Evolutionary conservation across 2,329 filamentous ascomycete species (phyloP).

Genomic region (Didymella pomorum): DNA sequence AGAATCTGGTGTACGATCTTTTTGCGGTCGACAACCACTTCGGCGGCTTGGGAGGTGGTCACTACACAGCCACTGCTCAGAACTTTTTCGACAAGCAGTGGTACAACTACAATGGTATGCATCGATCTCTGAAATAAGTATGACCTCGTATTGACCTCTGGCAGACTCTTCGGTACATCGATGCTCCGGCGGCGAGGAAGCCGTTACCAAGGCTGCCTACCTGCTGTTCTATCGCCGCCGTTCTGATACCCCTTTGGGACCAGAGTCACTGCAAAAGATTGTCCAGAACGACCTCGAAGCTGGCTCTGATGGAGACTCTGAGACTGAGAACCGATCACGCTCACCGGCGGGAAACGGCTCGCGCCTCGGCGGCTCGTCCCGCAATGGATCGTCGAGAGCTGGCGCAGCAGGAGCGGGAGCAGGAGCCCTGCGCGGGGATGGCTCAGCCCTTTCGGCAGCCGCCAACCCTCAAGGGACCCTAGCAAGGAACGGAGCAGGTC

Average conservation of each 20-base stretch:
- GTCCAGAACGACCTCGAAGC: conserved; percentile 62
- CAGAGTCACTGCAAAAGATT: conserved; percentile 75
- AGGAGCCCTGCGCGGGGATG: conserved; percentile 49
- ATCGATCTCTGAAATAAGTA: not conserved
- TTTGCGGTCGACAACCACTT: conserved; percentile 97
- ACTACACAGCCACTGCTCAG: conserved; percentile 94
- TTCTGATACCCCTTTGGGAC: conserved; percentile 78
- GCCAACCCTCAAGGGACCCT: conserved; percentile 45
- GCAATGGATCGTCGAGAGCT: conserved; percentile 90
- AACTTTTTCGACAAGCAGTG: conserved; percentile 89
- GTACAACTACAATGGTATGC: conserved; percentile 93
- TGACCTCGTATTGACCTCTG: conserved; percentile 52
- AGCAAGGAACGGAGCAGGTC: conserved; percentile 49
- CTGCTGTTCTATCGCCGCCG: conserved; percentile 94
- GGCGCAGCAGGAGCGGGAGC: conserved; percentile 77
- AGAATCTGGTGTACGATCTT: conserved; percentile 86
- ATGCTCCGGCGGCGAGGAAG: conserved; percentile 61
- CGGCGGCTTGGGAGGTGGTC: conserved; percentile 89
- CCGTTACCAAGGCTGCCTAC: conserved; percentile 83
- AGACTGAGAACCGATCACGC: conserved; percentile 48
- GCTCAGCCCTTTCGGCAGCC: conserved; percentile 44
- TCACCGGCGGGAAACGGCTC: conserved; percentile 78
- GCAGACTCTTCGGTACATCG: conserved; percentile 77
- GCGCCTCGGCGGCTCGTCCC: conserved; percentile 88
- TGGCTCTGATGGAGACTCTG: conserved; percentile 56